These are phyloP conservation scores for Nitzschia sp. DNA, from an alignment of 108 stramenopile species.

Conservation along the genomic window DNA sequence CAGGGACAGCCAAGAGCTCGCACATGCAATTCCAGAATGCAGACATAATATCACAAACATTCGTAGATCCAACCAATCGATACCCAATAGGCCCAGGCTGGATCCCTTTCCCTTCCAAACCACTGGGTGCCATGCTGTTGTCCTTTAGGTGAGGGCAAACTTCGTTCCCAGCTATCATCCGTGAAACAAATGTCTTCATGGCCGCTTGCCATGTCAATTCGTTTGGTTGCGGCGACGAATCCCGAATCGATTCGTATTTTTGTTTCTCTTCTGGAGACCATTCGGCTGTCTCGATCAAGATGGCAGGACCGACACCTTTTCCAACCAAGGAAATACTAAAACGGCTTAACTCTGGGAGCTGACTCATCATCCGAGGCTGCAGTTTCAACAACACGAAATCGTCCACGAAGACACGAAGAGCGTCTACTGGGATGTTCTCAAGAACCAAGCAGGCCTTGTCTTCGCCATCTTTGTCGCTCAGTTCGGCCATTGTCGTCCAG, in stretches of 20 bases:
- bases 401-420: slow-evolving; percentile 63
- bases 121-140: slow-evolving; percentile 32
- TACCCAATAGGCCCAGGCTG: slow-evolving; percentile 57
- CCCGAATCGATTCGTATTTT: slow-evolving; percentile 1
- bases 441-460: slow-evolving; percentile 65
- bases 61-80: slow-evolving; percentile 44
- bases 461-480: slow-evolving; percentile 37
- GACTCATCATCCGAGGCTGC: slow-evolving; percentile 47
- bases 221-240: slow-evolving; percentile 6
- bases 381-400: slow-evolving; percentile 68
- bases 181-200: slow-evolving; percentile 61
- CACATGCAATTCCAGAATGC: slow-evolving; percentile 80
- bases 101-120: slow-evolving; percentile 39
- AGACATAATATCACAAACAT: slow-evolving; percentile 50
- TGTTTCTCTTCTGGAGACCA: slow-evolving; percentile 29
- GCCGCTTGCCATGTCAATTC: slow-evolving; percentile 52
- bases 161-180: slow-evolving; percentile 49
- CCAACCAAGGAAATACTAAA: slow-evolving; percentile 65
- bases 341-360: slow-evolving; percentile 65
- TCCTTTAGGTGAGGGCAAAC: slow-evolving; percentile 52
- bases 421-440: slow-evolving; percentile 63
- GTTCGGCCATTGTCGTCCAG: slow-evolving; percentile 84
- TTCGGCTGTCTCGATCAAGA: slow-evolving; percentile 61
- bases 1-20: slow-evolving; percentile 55
- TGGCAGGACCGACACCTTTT: slow-evolving; percentile 75